Evolutionary conservation across 805 yeast species (phyloP), one percentile per base, ranked within the genome.

Genomic region (Vanderwaltozyma polyspora): DNA sequence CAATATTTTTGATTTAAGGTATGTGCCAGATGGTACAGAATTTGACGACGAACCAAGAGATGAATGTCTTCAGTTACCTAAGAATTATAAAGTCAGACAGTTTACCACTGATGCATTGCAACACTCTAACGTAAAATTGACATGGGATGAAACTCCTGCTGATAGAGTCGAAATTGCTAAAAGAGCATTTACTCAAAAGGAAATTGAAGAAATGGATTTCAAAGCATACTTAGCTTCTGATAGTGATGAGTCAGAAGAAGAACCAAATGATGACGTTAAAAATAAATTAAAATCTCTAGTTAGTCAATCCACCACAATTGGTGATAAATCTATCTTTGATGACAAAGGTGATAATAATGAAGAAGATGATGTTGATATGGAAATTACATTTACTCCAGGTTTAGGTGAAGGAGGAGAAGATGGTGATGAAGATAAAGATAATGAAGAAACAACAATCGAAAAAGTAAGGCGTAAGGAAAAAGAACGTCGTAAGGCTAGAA

Each of bases 121-220:
- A 55, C 95, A 86, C 53, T 87, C 97, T 12, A 91, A 87, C 51
- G 98, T 91, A 32, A 87, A 84, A 57, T 67, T 91, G 45, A 87
- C 97, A 0, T 91, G 98, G 98, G 98, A 91, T 59, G 97, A 89
- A 62, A 93, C 97, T 0, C 97, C 98, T 6, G 79, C 76, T 38
- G 96, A 86, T 50, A 73, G 98, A 51, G 57, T 74, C 13, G 74
- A 79, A 38, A 57, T 87, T 35, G 72, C 95, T 1, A 70, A 80
- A 12, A 77, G 79, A 45, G 84, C 86, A 6, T 89, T 91, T 56
- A 75, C 85, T 32, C 91, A 82, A 54, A 77, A 81, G 53, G 97
- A 91, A 55, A 67, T 85, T 31, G 91, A 80, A 47, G 89, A 80
- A 33, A 79, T 79, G 86, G 96, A 87, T 57, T 79, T 87, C 62